Conservation (phyloP, 2,329 filamentous ascomycete genomes). For the Aphanoascus verrucosus region DNA sequence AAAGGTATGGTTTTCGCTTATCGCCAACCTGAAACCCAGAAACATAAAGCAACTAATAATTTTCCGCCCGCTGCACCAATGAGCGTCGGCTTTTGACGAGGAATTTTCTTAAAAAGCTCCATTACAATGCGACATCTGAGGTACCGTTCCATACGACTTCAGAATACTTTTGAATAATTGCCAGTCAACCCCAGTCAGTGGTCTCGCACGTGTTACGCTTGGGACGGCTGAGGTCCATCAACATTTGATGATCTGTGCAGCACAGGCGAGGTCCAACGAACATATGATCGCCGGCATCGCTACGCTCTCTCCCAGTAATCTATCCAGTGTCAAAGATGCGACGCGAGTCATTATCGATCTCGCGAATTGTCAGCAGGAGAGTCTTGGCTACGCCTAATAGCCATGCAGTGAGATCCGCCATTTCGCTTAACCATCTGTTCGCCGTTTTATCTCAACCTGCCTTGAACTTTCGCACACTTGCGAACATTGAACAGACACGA, state of each 20-base stretch:
- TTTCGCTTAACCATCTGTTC: not conserved
- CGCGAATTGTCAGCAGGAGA: not conserved
- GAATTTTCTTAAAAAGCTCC: slow-evolving; percentile 9
- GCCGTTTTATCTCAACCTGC: no score
- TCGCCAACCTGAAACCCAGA: slow-evolving; percentile 13
- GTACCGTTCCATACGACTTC: slow-evolving; percentile 4
- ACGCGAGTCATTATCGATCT: not conserved
- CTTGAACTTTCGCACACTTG: no score
- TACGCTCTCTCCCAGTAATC: no score
- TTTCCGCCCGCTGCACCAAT: slow-evolving; percentile 13
- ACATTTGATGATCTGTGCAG: not conserved
- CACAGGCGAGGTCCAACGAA: not conserved
- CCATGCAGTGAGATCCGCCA: not conserved
- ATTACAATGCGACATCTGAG: slow-evolving; percentile 12
- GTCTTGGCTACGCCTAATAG: not conserved
- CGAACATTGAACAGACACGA: no score
- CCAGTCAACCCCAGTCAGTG: not conserved
- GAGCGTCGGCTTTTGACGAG: slow-evolving; percentile 14
- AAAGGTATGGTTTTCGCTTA: slow-evolving; percentile 15
- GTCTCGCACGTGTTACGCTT: not conserved
- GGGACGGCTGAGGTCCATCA: not conserved
- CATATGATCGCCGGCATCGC: no score
- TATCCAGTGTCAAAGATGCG: no score
- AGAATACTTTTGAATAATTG: not conserved
- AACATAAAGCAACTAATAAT: slow-evolving; percentile 3